Evolutionary conservation across 352 stramenopile species (phyloP).

Genomic region (Blastocystis sp.): DNA sequence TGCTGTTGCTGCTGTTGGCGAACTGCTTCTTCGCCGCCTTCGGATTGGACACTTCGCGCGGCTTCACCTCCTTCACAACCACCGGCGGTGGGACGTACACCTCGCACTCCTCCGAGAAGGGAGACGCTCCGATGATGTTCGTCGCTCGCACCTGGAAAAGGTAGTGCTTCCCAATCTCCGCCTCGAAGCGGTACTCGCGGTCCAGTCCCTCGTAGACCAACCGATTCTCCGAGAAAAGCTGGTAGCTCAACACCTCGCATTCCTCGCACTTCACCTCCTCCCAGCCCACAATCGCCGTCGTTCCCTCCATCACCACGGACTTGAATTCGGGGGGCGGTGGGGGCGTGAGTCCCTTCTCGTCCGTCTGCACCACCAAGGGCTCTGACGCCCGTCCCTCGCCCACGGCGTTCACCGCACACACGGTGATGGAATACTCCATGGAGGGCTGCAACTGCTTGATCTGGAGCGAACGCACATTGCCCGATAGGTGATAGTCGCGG

Average conservation of each 20-base stretch:
- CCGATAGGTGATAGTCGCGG: constrained; percentile 10
- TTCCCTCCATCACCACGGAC: neutral
- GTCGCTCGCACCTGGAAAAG: constrained; percentile 12
- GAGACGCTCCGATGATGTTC: constrained; percentile 14
- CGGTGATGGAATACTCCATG: constrained; percentile 2
- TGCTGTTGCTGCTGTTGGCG: neutral
- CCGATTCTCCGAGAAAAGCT: constrained; percentile 13
- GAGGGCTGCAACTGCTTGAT: constrained; percentile 16
- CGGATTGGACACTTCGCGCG: neutral
- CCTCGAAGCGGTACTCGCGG: neutral
- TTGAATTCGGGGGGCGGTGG: constrained; percentile 5
- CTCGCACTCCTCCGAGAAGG: neutral
- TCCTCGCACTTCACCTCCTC: neutral
- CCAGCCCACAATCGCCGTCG: neutral
- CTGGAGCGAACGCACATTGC: neutral
- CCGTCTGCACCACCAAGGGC: constrained; percentile 6
- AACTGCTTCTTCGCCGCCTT: constrained; percentile 12
- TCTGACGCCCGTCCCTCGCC: constrained; percentile 18
- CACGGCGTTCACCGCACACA: constrained; percentile 16
- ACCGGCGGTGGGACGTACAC: constrained; percentile 35
- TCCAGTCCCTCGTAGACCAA: constrained; percentile 32
- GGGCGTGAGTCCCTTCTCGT: neutral
- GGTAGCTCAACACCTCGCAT: constrained; percentile 7
- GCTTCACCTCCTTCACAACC: constrained; percentile 38
- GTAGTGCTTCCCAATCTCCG: constrained; percentile 27